These are phyloP conservation scores for Lactarius hengduanensis DNA, from an alignment of 768 basidiomycete genomes.

Conservation along the genomic window DNA sequence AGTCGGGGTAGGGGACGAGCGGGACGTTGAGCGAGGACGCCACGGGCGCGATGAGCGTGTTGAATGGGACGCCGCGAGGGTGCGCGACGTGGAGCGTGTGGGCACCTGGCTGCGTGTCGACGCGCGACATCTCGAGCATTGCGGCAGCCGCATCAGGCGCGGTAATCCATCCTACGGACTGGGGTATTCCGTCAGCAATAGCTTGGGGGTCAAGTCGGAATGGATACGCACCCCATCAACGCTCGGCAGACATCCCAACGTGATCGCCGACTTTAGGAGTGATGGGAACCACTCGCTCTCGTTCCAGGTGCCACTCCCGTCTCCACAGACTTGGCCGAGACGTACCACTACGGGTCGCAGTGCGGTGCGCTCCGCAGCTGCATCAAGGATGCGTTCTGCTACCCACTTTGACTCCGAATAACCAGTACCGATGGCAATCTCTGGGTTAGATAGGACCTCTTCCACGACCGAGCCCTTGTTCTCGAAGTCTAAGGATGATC, in stretches of 20 bases:
- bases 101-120: conserved; percentile 18
- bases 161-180: conserved; percentile 33
- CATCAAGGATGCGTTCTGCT: conserved; percentile 30
- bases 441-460: conserved; percentile 23
- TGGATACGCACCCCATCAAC: conserved; percentile 26
- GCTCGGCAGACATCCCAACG: conserved; percentile 29
- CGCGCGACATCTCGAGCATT: conserved; percentile 31
- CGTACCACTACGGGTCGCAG: conserved; percentile 29
- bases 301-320: conserved; percentile 33
- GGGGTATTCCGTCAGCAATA: background rate
- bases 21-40: conserved; percentile 29
- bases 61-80: conserved; percentile 31
- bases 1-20: conserved; percentile 31
- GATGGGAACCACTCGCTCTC: conserved; percentile 33
- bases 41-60: conserved; percentile 26
- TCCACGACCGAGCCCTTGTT: conserved; percentile 28
- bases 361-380: conserved; percentile 26
- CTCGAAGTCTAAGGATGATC: conserved; percentile 27
- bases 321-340: conserved; percentile 35
- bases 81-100: conserved; percentile 30
- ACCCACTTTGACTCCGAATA: conserved; percentile 34
- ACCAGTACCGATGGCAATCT: conserved; percentile 26
- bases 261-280: conserved; percentile 29
- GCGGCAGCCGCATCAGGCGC: conserved; percentile 31
- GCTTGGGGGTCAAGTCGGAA: background rate